Evolutionary conservation across 1,139 yeast genomes (phyloP).

Genomic region (Protomyces arabidopsidicola): DNA sequence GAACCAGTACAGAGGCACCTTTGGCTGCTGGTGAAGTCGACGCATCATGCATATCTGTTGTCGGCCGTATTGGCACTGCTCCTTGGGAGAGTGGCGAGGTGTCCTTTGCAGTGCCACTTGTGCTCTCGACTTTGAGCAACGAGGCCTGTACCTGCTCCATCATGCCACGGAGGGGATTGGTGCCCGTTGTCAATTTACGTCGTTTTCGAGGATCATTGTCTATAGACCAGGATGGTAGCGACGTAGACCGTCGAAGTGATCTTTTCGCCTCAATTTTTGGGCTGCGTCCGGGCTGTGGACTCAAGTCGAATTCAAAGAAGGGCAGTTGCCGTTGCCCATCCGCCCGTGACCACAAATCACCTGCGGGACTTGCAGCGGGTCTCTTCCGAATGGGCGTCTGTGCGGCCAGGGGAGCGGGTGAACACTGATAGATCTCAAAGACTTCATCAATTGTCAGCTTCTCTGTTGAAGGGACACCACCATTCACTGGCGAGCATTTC

Average conservation of each 20-base stretch:
- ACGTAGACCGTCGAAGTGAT: conserved; percentile 8
- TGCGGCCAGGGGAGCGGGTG: conserved; percentile 9
- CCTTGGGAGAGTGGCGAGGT: neutral
- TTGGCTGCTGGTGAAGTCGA: no score
- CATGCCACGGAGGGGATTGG: conserved; percentile 4
- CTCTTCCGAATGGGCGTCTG: conserved; percentile 13
- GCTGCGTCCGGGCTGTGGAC: conserved; percentile 2
- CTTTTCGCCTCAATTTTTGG: conserved; percentile 5
- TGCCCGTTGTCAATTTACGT: neutral
- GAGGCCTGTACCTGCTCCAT: conserved; percentile 19
- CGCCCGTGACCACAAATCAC: conserved; percentile 19
- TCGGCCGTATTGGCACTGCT: neutral
- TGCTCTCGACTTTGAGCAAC: neutral
- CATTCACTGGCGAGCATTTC: conserved; percentile 10
- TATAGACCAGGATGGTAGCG: conserved; percentile 17
- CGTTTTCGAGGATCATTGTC: conserved; percentile 4
- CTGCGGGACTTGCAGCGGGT: conserved; percentile 3
- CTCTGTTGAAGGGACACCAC: conserved; percentile 1
- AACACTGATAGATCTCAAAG: conserved; percentile 10
- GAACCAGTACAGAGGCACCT: neutral
- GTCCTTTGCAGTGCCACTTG: neutral
- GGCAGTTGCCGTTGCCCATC: conserved; percentile 8
- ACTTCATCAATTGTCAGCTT: conserved; percentile 24
- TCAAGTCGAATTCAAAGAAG: conserved; percentile 12
- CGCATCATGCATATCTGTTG: neutral